Evolutionary conservation across 768 basidiomycete genomes (phyloP).

Genomic region (Mycena galericulata): DNA sequence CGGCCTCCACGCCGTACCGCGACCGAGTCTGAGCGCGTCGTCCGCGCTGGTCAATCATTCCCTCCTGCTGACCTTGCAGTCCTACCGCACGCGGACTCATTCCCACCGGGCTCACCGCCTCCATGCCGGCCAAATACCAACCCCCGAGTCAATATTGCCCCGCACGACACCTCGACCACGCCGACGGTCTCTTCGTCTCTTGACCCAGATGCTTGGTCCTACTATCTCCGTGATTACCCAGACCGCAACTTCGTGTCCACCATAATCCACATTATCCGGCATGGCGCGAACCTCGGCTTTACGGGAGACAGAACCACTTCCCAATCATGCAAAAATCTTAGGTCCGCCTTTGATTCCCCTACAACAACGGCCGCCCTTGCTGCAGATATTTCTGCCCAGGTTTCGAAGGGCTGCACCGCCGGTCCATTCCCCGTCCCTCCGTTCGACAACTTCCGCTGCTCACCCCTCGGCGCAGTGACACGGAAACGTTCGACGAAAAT

Average conservation of each 20-base stretch:
- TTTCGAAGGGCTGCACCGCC: slow-evolving; percentile 24
- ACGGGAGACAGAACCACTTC: neutral
- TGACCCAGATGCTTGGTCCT: slow-evolving; percentile 18
- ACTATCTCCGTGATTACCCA: slow-evolving; percentile 29
- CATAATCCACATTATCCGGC: slow-evolving; percentile 34
- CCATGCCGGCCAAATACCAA: slow-evolving; percentile 32
- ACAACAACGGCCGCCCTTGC: slow-evolving; percentile 12
- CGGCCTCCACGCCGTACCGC: too few species aligned
- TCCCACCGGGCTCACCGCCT: slow-evolving; percentile 22
- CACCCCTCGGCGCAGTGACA: slow-evolving; percentile 36
- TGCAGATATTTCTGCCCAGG: slow-evolving; percentile 15
- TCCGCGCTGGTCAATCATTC: too few species aligned
- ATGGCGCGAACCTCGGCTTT: slow-evolving; percentile 28
- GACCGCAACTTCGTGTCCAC: slow-evolving; percentile 21
- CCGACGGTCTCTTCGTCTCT: slow-evolving; percentile 9
- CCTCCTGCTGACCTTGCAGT: too few species aligned
- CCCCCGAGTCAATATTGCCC: slow-evolving; percentile 25
- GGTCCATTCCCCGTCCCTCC: slow-evolving; percentile 39
- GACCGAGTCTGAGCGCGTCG: too few species aligned
- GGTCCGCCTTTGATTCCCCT: slow-evolving; percentile 35
- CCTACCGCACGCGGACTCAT: slow-evolving; percentile 4
- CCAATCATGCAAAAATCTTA: slow-evolving; percentile 37
- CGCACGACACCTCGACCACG: neutral
- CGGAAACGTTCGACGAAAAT: slow-evolving; percentile 34
- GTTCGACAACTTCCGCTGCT: slow-evolving; percentile 36